A percentile compares a stretch with the other conserved stretches of the same genome.
Evolutionary conservation across 768 basidiomycete species (phyloP).

Genomic region (Suillus cothurnatus): DNA sequence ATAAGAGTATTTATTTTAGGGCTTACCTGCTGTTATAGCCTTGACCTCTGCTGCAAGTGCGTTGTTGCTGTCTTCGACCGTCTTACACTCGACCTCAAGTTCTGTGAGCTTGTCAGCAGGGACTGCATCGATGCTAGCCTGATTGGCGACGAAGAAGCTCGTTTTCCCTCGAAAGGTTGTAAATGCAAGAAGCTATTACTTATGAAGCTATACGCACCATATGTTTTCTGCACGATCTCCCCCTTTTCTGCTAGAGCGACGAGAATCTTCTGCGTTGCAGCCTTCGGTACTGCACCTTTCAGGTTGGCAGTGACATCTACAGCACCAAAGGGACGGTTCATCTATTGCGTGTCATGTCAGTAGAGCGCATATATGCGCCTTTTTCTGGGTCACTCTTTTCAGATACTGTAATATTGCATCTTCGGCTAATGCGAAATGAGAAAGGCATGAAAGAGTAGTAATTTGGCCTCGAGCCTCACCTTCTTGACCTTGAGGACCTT

Average conservation of each 20-base stretch:
- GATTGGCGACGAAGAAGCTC: conserved; percentile 85
- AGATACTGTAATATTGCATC: conserved; percentile 78
- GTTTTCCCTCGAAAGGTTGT: conserved; percentile 62
- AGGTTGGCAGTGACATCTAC: conserved; percentile 91
- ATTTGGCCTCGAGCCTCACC: conserved; percentile 36
- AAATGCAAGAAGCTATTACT: conserved; percentile 7
- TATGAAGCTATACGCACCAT: conserved; percentile 52
- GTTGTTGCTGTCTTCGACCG: conserved; percentile 63
- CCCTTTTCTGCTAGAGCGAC: conserved; percentile 83
- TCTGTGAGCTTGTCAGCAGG: conserved; percentile 59
- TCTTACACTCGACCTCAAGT: conserved; percentile 61
- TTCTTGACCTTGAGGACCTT: conserved; percentile 75
- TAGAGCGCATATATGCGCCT: conserved; percentile 13
- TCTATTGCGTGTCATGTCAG: conserved; percentile 43
- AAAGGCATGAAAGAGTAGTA: background rate
- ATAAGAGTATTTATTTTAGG: background rate
- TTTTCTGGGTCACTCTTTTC: conserved; percentile 51
- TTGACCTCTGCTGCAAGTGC: conserved; percentile 52
- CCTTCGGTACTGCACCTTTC: conserved; percentile 85
- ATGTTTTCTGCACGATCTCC: conserved; percentile 77
- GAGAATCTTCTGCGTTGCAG: conserved; percentile 83
- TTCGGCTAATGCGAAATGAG: conserved; percentile 52
- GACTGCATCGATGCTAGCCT: conserved; percentile 68
- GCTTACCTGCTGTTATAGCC: conserved; percentile 33
- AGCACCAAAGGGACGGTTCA: conserved; percentile 93